A percentile compares a stretch with the other conserved stretches of the same genome.
phyloP scores from a whole-genome alignment of 257 asterid species.

The Plantago major region DNA sequence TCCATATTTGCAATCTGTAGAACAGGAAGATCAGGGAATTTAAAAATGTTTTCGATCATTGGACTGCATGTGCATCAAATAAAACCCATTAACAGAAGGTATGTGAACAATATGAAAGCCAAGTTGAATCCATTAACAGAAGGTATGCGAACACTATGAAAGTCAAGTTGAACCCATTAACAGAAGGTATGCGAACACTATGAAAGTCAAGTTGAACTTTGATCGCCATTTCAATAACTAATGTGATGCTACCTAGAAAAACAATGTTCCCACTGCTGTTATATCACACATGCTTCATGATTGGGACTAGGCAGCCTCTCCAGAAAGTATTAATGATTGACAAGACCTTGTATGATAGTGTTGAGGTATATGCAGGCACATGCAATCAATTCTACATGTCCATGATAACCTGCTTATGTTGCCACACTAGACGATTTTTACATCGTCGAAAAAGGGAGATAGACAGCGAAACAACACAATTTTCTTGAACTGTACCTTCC shows the following conservation, averaged over 20 bases:
- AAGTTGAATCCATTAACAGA: not conserved
- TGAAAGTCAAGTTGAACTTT: not conserved
- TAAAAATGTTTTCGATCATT: not conserved
- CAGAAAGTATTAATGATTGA: not conserved
- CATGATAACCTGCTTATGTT: slow-evolving; percentile 7
- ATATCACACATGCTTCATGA: slow-evolving; percentile 6
- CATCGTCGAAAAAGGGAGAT: slow-evolving; percentile 4
- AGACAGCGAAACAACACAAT: slow-evolving; percentile 12
- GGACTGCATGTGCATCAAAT: slow-evolving; percentile 17
- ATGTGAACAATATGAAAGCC: not conserved
- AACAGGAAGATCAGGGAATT: slow-evolving; percentile 15
- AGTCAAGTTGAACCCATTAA: not conserved
- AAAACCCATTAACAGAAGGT: slow-evolving; percentile 1
- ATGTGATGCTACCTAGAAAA: not conserved
- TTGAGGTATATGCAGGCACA: not conserved
- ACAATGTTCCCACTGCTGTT: not conserved
- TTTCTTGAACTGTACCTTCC: slow-evolving; percentile 26
- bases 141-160: not conserved
- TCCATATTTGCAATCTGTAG: slow-evolving; percentile 68
- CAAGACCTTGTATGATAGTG: too few relatives aligned
- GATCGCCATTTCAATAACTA: slow-evolving; percentile 11
- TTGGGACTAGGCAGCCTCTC: not conserved
- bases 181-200: not conserved
- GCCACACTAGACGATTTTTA: not conserved
- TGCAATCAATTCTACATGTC: not conserved